Evolutionary conservation across 306 rosid species (phyloP).

Genomic region (Cucumis cinereus): DNA sequence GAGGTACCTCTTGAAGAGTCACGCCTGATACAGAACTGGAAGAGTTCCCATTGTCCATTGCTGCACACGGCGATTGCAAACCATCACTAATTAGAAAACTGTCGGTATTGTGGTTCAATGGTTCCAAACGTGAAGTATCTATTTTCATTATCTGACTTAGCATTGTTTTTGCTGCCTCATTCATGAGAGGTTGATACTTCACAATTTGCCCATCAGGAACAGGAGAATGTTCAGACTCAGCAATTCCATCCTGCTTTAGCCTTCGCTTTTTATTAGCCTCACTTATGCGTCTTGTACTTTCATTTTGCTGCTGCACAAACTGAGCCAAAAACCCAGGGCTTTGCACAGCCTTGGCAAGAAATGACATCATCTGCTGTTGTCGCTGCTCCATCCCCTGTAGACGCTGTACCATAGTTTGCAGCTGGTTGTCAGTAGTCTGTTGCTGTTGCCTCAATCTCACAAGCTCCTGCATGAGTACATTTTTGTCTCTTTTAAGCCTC

Average conservation of each 20-base stretch:
- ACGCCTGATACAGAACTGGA: slow-evolving; percentile 52
- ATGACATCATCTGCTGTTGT: slow-evolving; percentile 98
- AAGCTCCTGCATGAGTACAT: slow-evolving; percentile 96
- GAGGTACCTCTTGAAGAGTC: slow-evolving; percentile 75
- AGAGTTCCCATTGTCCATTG: slow-evolving; percentile 48
- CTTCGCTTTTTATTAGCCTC: slow-evolving; percentile 84
- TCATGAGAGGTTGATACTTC: slow-evolving; percentile 63
- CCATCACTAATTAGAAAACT: slow-evolving; percentile 44
- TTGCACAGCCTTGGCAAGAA: slow-evolving; percentile 92
- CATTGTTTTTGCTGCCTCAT: slow-evolving; percentile 71
- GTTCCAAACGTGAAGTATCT: slow-evolving; percentile 44
- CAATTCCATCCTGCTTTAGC: slow-evolving; percentile 60
- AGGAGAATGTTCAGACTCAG: slow-evolving; percentile 33
- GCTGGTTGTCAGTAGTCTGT: slow-evolving; percentile 83
- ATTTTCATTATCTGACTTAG: slow-evolving; percentile 64
- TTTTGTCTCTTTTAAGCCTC: slow-evolving; percentile 92
- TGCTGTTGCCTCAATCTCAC: slow-evolving; percentile 97
- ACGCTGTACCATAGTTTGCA: slow-evolving; percentile 88
- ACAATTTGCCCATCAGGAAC: slow-evolving; percentile 77
- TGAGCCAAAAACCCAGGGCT: slow-evolving; percentile 94
- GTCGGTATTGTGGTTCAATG: slow-evolving; percentile 33
- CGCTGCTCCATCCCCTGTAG: slow-evolving; percentile 98
- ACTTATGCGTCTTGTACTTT: slow-evolving; percentile 61
- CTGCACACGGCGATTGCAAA: slow-evolving; percentile 36
- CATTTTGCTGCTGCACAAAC: slow-evolving; percentile 90